These are phyloP conservation scores for Coemansia sp. DNA, from an alignment of 371 early-diverging fungal genomes.

Conservation along the genomic window DNA sequence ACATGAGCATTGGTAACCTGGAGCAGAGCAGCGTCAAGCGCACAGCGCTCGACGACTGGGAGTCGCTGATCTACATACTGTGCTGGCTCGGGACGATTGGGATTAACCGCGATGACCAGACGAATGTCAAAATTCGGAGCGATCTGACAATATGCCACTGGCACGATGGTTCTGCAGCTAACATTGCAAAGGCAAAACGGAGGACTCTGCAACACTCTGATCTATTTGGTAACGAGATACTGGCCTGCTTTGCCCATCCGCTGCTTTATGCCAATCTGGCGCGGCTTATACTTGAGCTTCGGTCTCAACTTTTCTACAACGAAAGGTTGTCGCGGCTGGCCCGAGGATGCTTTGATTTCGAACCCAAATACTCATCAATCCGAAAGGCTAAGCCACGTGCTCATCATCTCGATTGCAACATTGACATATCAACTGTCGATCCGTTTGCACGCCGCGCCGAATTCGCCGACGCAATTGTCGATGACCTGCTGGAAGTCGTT, in stretches of 20 bases:
- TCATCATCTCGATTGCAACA: too few species aligned
- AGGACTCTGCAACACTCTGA: too few species aligned
- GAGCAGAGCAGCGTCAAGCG: neutral
- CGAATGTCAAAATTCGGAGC: neutral
- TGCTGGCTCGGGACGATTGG: conserved; percentile 22
- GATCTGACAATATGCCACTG: too few species aligned
- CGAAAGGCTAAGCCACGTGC: neutral
- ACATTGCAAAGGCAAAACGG: too few species aligned
- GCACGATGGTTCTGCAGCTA: too few species aligned
- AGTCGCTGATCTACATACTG: conserved; percentile 17
- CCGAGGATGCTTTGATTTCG: too few species aligned
- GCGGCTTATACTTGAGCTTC: neutral
- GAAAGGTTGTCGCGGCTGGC: neutral
- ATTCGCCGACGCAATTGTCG: neutral
- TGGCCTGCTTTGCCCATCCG: neutral
- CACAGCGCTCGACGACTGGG: conserved; percentile 32
- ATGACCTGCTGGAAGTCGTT: neutral
- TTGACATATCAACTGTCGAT: neutral
- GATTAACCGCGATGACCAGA: neutral
- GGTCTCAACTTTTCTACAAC: neutral
- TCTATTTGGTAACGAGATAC: too few species aligned
- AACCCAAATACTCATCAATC: neutral
- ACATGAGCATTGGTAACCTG: conserved; percentile 23
- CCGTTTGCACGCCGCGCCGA: neutral
- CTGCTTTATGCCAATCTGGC: neutral